Evolutionary conservation across 805 yeast species (phyloP).

Genomic region (Wickerhamomyces rabaulensis): DNA sequence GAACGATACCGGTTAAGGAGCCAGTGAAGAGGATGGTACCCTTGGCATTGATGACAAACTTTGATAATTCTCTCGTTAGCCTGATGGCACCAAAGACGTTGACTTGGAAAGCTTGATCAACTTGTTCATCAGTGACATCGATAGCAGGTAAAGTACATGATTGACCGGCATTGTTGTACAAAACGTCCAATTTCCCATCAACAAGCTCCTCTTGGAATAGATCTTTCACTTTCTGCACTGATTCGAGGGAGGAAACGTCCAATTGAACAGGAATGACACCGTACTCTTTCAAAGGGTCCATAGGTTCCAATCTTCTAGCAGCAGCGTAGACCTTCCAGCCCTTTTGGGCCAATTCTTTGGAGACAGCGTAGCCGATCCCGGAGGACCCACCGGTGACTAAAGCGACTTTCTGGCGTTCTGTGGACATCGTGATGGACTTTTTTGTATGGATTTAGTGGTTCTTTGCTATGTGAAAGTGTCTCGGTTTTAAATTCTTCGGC

Average conservation of each 20-base stretch:
- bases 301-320: constrained; percentile 61
- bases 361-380: constrained; percentile 48
- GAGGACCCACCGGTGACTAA: constrained; percentile 52
- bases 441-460: no score
- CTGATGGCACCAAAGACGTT: constrained; percentile 70
- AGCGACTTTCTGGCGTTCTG: constrained; percentile 26
- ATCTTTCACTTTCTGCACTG: constrained; percentile 39
- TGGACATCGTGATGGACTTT: constrained; percentile 1
- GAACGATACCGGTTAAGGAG: constrained; percentile 56
- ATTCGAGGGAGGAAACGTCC: constrained; percentile 52
- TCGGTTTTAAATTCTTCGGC: no score
- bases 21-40: constrained; percentile 76
- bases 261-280: constrained; percentile 42
- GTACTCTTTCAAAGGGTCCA: constrained; percentile 42
- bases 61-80: constrained; percentile 51
- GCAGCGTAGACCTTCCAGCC: constrained; percentile 67
- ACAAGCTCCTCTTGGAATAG: constrained; percentile 35
- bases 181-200: constrained; percentile 48
- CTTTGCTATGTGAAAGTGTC: no score
- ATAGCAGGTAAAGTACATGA: constrained; percentile 67
- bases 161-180: constrained; percentile 76
- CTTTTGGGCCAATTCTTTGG: constrained; percentile 43
- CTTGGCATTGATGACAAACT: constrained; percentile 53
- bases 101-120: constrained; percentile 50
- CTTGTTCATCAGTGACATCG: constrained; percentile 54